Percentiles rank a stretch among this genome's conserved stretches.
Evolutionary conservation across 139 green algal species (phyloP).

Genomic region (Zygnema circumcarinatum): DNA sequence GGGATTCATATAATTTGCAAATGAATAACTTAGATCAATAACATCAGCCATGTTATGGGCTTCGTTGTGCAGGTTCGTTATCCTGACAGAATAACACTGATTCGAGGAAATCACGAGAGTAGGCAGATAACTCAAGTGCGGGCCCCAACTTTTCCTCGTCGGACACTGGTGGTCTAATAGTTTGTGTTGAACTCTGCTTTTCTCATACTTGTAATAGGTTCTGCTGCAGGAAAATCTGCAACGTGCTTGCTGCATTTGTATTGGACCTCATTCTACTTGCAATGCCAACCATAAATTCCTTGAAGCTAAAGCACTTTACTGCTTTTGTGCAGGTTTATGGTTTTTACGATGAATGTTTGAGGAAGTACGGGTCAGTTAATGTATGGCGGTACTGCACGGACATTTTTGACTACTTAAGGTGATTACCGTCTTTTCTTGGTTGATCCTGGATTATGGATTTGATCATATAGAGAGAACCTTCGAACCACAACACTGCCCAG

Average conservation of each 20-base stretch:
- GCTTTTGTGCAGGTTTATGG: slow-evolving; percentile 80
- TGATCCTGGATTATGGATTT: too few species aligned
- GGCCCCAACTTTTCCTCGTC: not conserved
- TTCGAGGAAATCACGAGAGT: slow-evolving; percentile 71
- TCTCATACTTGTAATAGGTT: too few species aligned
- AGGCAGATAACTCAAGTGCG: slow-evolving; percentile 72
- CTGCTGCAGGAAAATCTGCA: too few species aligned
- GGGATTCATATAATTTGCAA: too few species aligned
- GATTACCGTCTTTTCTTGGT: not conserved
- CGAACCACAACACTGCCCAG: too few species aligned
- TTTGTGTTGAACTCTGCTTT: too few species aligned
- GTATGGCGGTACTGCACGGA: slow-evolving; percentile 99
- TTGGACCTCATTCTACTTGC: too few species aligned
- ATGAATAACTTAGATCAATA: too few species aligned
- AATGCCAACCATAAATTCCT: not conserved
- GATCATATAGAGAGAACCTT: too few species aligned
- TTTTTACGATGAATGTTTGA: slow-evolving; percentile 99
- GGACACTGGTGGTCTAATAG: too few species aligned
- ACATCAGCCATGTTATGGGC: too few species aligned
- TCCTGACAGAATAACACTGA: slow-evolving; percentile 71
- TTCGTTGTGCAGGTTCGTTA: slow-evolving; percentile 64
- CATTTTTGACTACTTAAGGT: slow-evolving; percentile 96
- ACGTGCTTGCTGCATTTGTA: too few species aligned
- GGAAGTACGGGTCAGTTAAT: slow-evolving; percentile 97
- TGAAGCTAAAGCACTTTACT: not conserved